A percentile compares a stretch with the other conserved stretches of the same genome.
These are phyloP conservation scores for Fomitiporia mediterranea DNA, from an alignment of 1,284 basidiomycete species.

Conservation along the genomic window DNA sequence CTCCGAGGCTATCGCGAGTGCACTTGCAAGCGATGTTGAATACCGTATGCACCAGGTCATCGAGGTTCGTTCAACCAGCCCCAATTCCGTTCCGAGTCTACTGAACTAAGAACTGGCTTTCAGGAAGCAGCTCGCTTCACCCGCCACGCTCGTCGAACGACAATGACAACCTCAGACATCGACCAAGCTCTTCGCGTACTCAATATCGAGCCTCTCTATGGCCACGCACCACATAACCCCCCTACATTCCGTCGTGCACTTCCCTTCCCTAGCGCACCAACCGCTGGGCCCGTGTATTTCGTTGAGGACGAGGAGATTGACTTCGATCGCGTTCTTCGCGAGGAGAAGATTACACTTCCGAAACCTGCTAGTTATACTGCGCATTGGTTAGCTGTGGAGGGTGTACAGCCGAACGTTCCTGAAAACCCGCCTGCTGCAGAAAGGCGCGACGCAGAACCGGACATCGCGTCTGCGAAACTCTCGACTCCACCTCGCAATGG, in stretches of 20 bases:
- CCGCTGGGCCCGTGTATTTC: conserved; percentile 77
- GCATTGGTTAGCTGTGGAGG: conserved; percentile 98
- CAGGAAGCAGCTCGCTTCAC: conserved; percentile 97
- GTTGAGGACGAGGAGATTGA: conserved; percentile 98
- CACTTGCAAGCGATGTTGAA: conserved; percentile 94
- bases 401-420: conserved; percentile 93
- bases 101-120: neutral
- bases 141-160: conserved; percentile 87
- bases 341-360: conserved; percentile 76
- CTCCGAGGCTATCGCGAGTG: conserved; percentile 75
- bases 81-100: neutral
- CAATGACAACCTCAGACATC: conserved; percentile 85
- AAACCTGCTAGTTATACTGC: conserved; percentile 80
- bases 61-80: conserved; percentile 52
- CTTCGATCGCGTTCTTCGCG: conserved; percentile 83
- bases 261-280: conserved; percentile 55
- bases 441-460: conserved; percentile 40
- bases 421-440: conserved; percentile 90
- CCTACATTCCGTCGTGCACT: conserved; percentile 71
- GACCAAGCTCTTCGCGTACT: conserved; percentile 91
- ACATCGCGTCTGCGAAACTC: conserved; percentile 27
- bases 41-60: conserved; percentile 93
- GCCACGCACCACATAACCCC: conserved; percentile 69
- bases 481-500: conserved; percentile 27
- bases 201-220: conserved; percentile 89